Base-by-base conservation (phyloP, 2,329 filamentous ascomycete genomes). In the Exophiala spinifera region DNA sequence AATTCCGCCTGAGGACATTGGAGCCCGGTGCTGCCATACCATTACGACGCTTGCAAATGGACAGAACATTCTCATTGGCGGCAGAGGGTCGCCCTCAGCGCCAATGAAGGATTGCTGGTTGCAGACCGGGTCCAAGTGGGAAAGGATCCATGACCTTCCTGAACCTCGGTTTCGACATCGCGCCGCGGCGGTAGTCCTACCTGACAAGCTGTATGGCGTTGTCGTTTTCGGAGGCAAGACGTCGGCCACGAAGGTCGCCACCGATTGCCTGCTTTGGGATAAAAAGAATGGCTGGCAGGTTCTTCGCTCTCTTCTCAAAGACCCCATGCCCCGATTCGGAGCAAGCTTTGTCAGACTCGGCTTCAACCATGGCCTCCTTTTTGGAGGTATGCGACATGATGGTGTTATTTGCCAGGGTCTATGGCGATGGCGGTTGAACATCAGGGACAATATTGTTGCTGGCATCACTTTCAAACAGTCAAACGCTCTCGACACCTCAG, bases 61-160 rank as follows among this genome's bases (percentile, higher is more conserved):
- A 19, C 80, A 81, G 14, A 79, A 79, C 55, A 70, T 96, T 10
- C 74, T 96, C 44, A 79, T 82, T 25, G 91, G 92, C 20, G 92
- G 92, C 4, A 81, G 91, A 55, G 78, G 80, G n/a, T 92, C 89
- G 6, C 91, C 91, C 3, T 77, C 84, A 11, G 79, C 78, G 25
- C 84, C 84, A 1, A 74, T 89, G 39, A 75, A 75, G 33, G 88
- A 94, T 68, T 91, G 87, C 63, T 96, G 89, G 89, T 63, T 91
- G 1, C 82, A 86, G 59, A 76, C 80, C 49, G 79, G 79, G 47
- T 76, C 76, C 25, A 68, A 65, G 13, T 96, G 90, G 90, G 76
- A 77, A 54, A 78, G 76, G 59, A 79, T 82, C 13, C 76, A 85
- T 55, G 79, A 82, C 63, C 75, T 96, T n/a, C 85, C 86, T 0